Evolutionary conservation across 257 asterid species (phyloP), one percentile per base, ranked within the genome.

Genomic region (Plantago elongata): DNA sequence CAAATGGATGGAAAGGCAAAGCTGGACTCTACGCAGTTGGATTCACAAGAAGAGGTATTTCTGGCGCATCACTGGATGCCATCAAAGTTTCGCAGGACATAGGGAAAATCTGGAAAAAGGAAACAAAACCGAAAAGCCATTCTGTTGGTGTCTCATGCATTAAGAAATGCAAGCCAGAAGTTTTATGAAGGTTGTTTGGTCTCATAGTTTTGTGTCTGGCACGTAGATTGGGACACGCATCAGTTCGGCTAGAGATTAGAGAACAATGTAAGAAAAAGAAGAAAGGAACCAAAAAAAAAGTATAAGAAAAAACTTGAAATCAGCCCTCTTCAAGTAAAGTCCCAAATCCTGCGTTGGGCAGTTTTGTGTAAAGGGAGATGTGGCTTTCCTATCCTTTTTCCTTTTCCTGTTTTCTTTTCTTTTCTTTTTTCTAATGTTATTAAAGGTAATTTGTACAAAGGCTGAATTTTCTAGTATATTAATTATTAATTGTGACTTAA

Each of bases 1-100:
- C 98, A 56, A 78, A 88, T 61, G 94, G 96, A 0, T 88, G 98
- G 98, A 91, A 91, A 75, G 98, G 98, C 9, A 75, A 81, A 77
- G 67, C 61, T 60, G 98, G 98, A 30, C 74, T 88, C 0, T 91
- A 91, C 67, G 90, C 94, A 62, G 98, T 84, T 66, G 98, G 98
- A 1, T 91, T 91, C 68, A 77, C 96, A 43, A 81, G 89, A 64
- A 84, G 83, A 48, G 98, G 98, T n/a, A 79, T 91, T 34, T 79
- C 90, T 5, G 98, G 96, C 40, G 95, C 98, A 44, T 77, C 95
- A 13, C 5, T 74, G 12, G 96, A 91, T 65, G 96, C 98, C 43
- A 57, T 79, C 16, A 79, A 69, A 78, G 87, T 91, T 17, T 84
- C 98, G 45, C 76, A 78, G 71, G 96, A 88, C 50, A 88, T 91